Base-by-base conservation (phyloP, 2,329 filamentous ascomycete genomes). In the Tolypocladium album region DNA sequence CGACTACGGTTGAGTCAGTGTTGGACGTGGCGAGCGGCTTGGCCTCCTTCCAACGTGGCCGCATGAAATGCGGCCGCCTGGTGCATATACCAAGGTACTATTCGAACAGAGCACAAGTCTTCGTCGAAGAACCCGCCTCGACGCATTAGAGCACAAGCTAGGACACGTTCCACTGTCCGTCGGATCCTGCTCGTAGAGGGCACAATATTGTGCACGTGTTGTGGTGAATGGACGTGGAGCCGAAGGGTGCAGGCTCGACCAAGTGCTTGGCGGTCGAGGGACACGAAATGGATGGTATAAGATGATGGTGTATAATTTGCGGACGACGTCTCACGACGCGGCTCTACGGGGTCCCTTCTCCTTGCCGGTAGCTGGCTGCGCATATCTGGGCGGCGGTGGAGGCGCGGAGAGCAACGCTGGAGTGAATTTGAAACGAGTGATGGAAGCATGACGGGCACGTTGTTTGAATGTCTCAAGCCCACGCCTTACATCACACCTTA, bases 11-110 rank as follows among this genome's bases (percentile, higher is more conserved):
- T n/a, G 31, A 55, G 50, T 36, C 31, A n/a, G 36, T 15, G 12
- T 8, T 12, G 50, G 27, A 53, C 50, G 31, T 11, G 4, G 50
- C 50, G 50, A n/a, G 47, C 31, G 31, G 50, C 27, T n/a, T 34
- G 50, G 50, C 36, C 12, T 59, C 53, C 13, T 34, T 56, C 52
- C 47, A 43, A 52, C 9, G n/a, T 43, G 58, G 58, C 58, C 58
- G 58, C 58, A 59, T 59, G 5, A 13, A 4, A 59, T 36, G 58
- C 55, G 53, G 58, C 58, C 58, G 50, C 31, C 57, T 39, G 8
- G 22, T 56, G 55, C 40, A 42, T 57, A 40, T 24, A 31, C 27
- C 27, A 31, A 31, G 3, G 27, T 31, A 31, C 27, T 31, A 31
- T 31, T 22, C 39, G 22, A 36, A 20, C 27, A 12, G 13, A 36